Percentiles rank a stretch among this genome's conserved stretches.
phyloP scores from a whole-genome alignment of 768 basidiomycete species.

The Coprinellus micaceus region DNA sequence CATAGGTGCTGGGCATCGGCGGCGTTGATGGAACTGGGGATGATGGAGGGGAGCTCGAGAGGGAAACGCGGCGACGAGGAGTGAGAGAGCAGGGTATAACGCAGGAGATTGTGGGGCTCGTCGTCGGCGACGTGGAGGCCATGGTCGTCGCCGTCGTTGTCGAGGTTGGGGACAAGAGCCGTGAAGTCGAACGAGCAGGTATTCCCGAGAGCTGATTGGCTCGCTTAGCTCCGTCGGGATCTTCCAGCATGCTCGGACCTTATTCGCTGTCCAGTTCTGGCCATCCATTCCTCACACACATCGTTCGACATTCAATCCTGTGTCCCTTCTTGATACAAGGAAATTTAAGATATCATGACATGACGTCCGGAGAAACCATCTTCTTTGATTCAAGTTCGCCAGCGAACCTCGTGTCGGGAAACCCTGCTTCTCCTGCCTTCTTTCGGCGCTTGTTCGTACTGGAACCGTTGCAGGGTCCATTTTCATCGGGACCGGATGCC shows the following conservation, averaged over 20 bases:
- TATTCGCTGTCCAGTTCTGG: no score
- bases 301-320: no score
- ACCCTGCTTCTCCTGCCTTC: no score
- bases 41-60: neutral
- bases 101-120: neutral
- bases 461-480: no score
- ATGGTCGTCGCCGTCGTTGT: neutral
- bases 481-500: no score
- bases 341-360: no score
- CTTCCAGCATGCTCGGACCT: neutral
- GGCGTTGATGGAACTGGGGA: neutral
- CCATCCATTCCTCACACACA: neutral
- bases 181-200: neutral
- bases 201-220: neutral
- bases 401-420: no score
- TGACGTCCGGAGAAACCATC: no score
- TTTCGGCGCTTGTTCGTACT: no score
- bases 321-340: no score
- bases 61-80: neutral
- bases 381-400: no score
- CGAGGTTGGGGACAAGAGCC: neutral
- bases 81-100: neutral
- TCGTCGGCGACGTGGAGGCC: neutral
- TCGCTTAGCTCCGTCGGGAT: neutral
- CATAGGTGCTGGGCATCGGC: constrained; percentile 23